These are phyloP conservation scores for Russula brevipes DNA, from an alignment of 768 basidiomycete species.

Conservation along the genomic window DNA sequence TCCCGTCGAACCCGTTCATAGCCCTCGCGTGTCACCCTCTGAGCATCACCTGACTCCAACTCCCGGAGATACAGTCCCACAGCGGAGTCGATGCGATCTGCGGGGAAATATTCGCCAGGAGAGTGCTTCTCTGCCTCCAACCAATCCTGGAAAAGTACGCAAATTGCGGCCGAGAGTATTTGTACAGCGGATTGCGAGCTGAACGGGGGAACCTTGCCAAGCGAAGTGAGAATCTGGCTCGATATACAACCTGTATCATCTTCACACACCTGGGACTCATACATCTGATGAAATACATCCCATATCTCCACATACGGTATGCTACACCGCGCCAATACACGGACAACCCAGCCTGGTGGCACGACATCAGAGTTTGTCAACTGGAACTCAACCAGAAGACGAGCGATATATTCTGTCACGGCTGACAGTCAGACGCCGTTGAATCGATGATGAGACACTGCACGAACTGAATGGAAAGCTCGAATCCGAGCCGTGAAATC, in stretches of 20 bases:
- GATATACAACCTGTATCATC: background rate
- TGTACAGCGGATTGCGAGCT: conserved; percentile 76
- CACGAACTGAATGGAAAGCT: conserved; percentile 82
- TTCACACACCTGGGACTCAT: conserved; percentile 49
- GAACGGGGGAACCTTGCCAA: conserved; percentile 68
- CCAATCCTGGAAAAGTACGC: conserved; percentile 77
- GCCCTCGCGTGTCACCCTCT: conserved; percentile 46
- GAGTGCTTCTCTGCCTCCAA: conserved; percentile 69
- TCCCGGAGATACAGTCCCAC: conserved; percentile 72
- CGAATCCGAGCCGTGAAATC: conserved; percentile 87
- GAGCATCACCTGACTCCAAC: conserved; percentile 53
- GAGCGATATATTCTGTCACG: conserved; percentile 63
- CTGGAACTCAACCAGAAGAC: conserved; percentile 69
- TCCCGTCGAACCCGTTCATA: conserved; percentile 72
- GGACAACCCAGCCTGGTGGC: conserved; percentile 76
- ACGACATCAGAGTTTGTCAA: conserved; percentile 53
- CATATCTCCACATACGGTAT: conserved; percentile 80
- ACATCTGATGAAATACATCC: conserved; percentile 81
- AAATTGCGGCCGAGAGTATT: conserved; percentile 75
- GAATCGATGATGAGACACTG: background rate
- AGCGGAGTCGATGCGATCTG: conserved; percentile 65
- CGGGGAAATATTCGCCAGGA: conserved; percentile 75
- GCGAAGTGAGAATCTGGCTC: background rate
- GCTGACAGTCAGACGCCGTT: background rate
- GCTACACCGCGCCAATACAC: conserved; percentile 72